Evolutionary conservation across 108 stramenopile species (phyloP), one percentile per base, ranked within the genome.

Genomic region (Conticribra weissflogii): DNA sequence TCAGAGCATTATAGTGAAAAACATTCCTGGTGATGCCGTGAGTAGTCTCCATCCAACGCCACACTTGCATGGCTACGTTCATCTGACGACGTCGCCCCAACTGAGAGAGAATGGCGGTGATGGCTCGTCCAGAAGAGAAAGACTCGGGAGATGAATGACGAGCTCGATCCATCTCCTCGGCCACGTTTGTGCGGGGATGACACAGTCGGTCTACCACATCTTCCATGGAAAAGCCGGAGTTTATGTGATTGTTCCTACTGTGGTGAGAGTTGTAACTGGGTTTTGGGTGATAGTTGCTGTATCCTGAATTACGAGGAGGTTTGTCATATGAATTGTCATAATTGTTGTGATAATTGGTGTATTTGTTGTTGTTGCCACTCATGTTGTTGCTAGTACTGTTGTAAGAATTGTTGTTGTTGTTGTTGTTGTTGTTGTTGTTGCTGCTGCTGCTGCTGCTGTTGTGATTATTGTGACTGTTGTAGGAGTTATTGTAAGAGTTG

Each of bases 1-100:
- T 91, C 77, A 94, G 65, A 15, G 90, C 79, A 66, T 94, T 94
- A 76, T 90, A 94, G 57, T 91, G 90, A 61, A 81, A 91, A 12
- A 84, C 83, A 44, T 88, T 89, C 34, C 82, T 78, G 48, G 62
- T 50, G 21, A 94, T 88, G 14, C 76, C 76, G 19, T 65, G 61
- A 21, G 81, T 59, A 3, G 17, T 25, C 36, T 79, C 85, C 75
- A 91, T 89, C 90, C 90, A 94, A 23, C 70, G 67, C 93, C 93
- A 94, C 16, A 89, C 86, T 15, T 59, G 58, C 50, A 81, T 67
- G 2, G 93, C 90, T 49, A 87, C 72, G 17, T 68, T 64, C 70
- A 91, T 72, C 27, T 89, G 86, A 14, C 90, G 73, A 16, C 86
- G 83, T 2, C 88, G 76, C 8, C 86, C 89, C 32, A 91, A 36